phyloP scores from a whole-genome alignment of 768 basidiomycete species.

The Mycena albidolilacea region DNA sequence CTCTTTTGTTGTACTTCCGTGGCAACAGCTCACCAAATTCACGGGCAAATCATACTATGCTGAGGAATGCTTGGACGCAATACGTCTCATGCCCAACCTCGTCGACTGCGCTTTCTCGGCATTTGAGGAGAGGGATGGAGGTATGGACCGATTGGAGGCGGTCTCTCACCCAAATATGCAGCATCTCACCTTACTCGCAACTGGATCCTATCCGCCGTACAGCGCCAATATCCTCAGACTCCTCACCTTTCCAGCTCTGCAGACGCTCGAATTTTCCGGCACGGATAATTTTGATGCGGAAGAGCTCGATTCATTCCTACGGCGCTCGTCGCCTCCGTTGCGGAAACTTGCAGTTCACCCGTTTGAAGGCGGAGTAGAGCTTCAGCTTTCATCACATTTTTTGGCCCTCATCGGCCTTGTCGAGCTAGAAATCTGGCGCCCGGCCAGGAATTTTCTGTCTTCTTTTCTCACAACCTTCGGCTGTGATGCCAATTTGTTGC shows the following conservation, averaged over 20 bases:
- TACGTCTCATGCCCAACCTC: slow-evolving; percentile 18
- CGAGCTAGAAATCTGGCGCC: slow-evolving; percentile 16
- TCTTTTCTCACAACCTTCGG: background rate
- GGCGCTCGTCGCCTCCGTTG: background rate
- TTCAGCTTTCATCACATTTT: too few relatives aligned
- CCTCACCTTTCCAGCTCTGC: background rate
- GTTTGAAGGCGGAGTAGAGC: background rate
- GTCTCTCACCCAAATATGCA: slow-evolving; percentile 12
- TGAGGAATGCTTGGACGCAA: background rate
- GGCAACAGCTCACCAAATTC: slow-evolving; percentile 29
- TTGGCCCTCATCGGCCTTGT: background rate
- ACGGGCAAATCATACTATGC: slow-evolving; percentile 13
- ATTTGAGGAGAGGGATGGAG: background rate
- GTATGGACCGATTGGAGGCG: background rate
- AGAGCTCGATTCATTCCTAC: background rate
- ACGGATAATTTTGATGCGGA: background rate
- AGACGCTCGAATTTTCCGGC: background rate
- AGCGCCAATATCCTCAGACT: background rate
- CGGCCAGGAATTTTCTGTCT: background rate
- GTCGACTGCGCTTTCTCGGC: slow-evolving; percentile 12
- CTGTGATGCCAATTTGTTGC: background rate
- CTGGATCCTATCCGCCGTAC: background rate
- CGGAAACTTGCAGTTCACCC: background rate
- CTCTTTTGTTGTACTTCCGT: slow-evolving; percentile 10
- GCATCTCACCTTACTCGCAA: slow-evolving; percentile 16